A percentile compares a stretch with the other conserved stretches of the same genome.
These are phyloP conservation scores for Colletotrichum salicis DNA, from an alignment of 2,329 filamentous ascomycete genomes.

Conservation along the genomic window DNA sequence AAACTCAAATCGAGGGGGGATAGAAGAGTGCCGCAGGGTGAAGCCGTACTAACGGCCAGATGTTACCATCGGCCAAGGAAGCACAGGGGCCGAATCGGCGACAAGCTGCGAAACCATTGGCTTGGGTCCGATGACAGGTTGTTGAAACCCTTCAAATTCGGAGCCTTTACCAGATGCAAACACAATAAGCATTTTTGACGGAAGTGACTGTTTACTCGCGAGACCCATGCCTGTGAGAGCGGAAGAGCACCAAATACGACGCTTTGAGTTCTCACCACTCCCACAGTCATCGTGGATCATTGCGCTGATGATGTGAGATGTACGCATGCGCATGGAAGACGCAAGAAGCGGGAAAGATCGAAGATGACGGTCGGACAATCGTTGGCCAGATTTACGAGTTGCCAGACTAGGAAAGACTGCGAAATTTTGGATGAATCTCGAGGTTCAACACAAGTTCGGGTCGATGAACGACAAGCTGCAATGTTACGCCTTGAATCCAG, in stretches of 20 bases:
- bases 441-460: neutral
- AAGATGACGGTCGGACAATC: neutral
- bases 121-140: neutral
- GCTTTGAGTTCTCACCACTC: constrained; percentile 16
- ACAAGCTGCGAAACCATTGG: neutral
- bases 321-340: neutral
- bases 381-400: constrained; percentile 30
- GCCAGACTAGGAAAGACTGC: constrained; percentile 7
- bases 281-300: neutral
- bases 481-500: neutral
- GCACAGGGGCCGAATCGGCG: too few relatives aligned
- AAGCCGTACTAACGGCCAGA: neutral
- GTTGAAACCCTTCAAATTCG: neutral
- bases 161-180: neutral
- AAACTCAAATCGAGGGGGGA: neutral
- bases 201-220: neutral
- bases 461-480: constrained; percentile 1
- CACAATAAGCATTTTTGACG: neutral
- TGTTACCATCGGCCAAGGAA: neutral
- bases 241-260: neutral
- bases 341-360: constrained; percentile 22
- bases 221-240: neutral
- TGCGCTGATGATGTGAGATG: constrained; percentile 23
- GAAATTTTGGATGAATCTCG: neutral
- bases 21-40: too few relatives aligned